phyloP scores from a whole-genome alignment of 441 rosid species.

The Jatropha podagrica region DNA sequence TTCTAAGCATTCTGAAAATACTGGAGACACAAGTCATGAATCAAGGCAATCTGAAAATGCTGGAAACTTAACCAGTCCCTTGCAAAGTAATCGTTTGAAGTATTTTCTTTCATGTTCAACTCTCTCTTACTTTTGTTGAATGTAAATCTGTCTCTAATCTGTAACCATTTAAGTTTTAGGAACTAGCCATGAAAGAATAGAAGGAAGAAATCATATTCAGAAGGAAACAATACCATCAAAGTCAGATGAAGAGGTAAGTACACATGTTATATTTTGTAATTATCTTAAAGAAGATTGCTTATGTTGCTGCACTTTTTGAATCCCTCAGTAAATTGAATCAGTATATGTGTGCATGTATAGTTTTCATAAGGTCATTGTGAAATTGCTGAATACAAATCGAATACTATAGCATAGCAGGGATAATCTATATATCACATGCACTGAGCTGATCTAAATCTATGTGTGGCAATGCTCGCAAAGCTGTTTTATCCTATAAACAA shows the following conservation, averaged over 20 bases:
- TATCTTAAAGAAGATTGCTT: background rate
- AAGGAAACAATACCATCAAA: conserved; percentile 24
- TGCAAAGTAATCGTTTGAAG: conserved; percentile 47
- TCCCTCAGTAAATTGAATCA: background rate
- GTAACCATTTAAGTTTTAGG: conserved; percentile 43
- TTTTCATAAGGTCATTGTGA: background rate
- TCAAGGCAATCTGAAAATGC: conserved; percentile 29
- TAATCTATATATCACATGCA: background rate
- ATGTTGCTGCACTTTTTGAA: background rate
- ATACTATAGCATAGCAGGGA: background rate
- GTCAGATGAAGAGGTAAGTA: conserved; percentile 48
- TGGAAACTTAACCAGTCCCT: conserved; percentile 26
- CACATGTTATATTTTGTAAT: conserved; percentile 6
- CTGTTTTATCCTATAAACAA: background rate
- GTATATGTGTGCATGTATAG: background rate
- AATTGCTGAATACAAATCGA: background rate
- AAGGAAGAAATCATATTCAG: conserved; percentile 30
- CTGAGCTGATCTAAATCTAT: background rate
- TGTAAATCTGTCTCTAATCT: conserved; percentile 18
- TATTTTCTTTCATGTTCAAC: conserved; percentile 7
- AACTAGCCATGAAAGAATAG: conserved; percentile 36
- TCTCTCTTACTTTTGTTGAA: conserved; percentile 12
- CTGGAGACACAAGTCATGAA: conserved; percentile 24
- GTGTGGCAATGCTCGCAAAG: background rate
- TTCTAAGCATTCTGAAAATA: conserved; percentile 27